phyloP scores from a whole-genome alignment of 177 flowering plant genomes.

The Telopea speciosissima region DNA sequence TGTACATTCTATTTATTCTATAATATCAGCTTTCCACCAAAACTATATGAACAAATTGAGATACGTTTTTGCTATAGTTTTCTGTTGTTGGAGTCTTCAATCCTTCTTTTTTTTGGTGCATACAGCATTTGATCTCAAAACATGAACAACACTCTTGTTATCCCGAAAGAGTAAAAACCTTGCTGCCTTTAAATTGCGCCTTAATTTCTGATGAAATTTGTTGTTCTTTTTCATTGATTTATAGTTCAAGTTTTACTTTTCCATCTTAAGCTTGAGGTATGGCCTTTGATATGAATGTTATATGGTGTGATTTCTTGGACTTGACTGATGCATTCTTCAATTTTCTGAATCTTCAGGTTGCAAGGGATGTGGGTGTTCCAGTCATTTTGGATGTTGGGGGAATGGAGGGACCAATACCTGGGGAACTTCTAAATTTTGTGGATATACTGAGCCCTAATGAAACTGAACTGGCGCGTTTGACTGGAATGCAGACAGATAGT shows the following conservation, averaged over 20 bases:
- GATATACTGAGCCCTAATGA: constrained; percentile 94
- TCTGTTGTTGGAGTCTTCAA: neutral
- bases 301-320: neutral
- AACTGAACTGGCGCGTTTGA: constrained; percentile 74
- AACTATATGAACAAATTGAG: neutral
- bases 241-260: neutral
- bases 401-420: constrained; percentile 69
- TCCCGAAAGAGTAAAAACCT: neutral
- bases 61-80: neutral
- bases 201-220: neutral
- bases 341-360: constrained; percentile 47
- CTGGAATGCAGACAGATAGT: constrained; percentile 69
- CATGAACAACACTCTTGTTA: neutral
- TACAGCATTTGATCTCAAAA: neutral
- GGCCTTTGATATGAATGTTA: neutral
- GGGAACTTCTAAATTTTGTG: constrained; percentile 51
- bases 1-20: neutral
- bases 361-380: constrained; percentile 67
- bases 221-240: neutral
- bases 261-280: neutral
- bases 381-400: constrained; percentile 96
- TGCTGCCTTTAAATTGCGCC: neutral
- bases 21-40: neutral
- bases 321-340: neutral
- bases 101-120: neutral